Percentiles rank a stretch among this genome's conserved stretches.
Evolutionary conservation across 2,329 filamentous ascomycete species (phyloP).

Genomic region (Hortaea sp.): DNA sequence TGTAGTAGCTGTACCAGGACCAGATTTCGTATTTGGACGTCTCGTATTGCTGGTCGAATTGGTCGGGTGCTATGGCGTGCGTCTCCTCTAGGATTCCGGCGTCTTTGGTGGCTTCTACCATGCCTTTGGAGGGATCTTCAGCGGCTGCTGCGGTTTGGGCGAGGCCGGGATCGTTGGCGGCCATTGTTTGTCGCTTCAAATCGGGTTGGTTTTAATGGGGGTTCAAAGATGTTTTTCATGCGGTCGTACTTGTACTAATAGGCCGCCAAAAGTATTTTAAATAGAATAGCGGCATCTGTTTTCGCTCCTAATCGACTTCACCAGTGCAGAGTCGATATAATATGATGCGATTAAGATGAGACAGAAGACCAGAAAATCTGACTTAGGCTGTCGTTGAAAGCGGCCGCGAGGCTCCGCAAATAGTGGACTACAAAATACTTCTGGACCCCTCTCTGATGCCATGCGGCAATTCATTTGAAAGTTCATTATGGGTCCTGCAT

Average conservation of each 20-base stretch:
- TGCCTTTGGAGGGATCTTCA: constrained; percentile 23
- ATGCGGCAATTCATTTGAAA: neutral
- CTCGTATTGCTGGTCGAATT: constrained; percentile 43
- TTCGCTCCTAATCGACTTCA: neutral
- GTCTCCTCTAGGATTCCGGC: constrained; percentile 24
- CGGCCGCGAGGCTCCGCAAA: neutral
- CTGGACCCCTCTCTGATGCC: neutral
- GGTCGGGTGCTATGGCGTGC: constrained; percentile 41
- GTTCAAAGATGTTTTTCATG: neutral
- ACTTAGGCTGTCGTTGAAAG: neutral
- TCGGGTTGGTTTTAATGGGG: neutral
- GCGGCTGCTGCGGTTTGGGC: constrained; percentile 17
- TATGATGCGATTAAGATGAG: too few species aligned
- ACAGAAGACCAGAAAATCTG: neutral
- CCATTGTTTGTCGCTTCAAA: constrained; percentile 14
- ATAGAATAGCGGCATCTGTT: neutral
- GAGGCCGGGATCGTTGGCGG: constrained; percentile 24
- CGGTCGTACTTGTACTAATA: neutral
- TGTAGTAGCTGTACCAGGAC: constrained; percentile 44
- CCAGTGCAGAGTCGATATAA: neutral
- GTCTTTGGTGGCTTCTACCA: constrained; percentile 9
- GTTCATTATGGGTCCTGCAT: neutral
- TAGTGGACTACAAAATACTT: neutral
- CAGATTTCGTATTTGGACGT: constrained; percentile 46
- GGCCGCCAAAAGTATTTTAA: neutral